phyloP scores from a whole-genome alignment of 2,329 filamentous ascomycete genomes.

The Metarhizium brunneum region DNA sequence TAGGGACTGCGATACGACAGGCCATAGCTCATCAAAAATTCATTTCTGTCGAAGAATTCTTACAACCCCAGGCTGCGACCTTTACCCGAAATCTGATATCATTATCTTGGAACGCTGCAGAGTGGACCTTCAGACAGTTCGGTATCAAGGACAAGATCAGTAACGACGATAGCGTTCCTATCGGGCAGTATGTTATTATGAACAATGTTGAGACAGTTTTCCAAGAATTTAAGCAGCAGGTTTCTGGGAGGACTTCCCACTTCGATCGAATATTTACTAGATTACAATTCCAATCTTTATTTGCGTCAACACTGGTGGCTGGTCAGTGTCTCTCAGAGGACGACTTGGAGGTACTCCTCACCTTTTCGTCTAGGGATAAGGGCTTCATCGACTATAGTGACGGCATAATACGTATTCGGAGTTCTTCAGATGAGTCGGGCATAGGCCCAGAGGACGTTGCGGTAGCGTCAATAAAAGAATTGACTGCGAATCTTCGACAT shows the following conservation, averaged over 20 bases:
- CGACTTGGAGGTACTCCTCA: conserved; percentile 62
- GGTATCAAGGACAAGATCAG: conserved; percentile 45
- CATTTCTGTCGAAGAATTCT: conserved; percentile 62
- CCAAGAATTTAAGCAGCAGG: conserved; percentile 40
- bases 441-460: conserved; percentile 73
- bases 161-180: conserved; percentile 46
- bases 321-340: conserved; percentile 44
- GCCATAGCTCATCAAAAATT: conserved; percentile 60
- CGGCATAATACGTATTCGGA: conserved; percentile 65
- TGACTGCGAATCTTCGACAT: conserved; percentile 65
- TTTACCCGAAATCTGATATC: conserved; percentile 62
- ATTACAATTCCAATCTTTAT: conserved; percentile 51
- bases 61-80: conserved; percentile 56
- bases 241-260: conserved; percentile 32
- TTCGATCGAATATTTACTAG: conserved; percentile 62
- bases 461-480: conserved; percentile 73
- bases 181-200: conserved; percentile 57
- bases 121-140: conserved; percentile 66
- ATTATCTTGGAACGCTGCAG: conserved; percentile 59
- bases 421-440: conserved; percentile 32
- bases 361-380: conserved; percentile 61
- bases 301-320: conserved; percentile 41
- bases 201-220: conserved; percentile 51
- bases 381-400: conserved; percentile 49
- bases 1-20: conserved; percentile 71